Conservation (phyloP, 805 yeast genomes). For the Spathaspora sp. region DNA sequence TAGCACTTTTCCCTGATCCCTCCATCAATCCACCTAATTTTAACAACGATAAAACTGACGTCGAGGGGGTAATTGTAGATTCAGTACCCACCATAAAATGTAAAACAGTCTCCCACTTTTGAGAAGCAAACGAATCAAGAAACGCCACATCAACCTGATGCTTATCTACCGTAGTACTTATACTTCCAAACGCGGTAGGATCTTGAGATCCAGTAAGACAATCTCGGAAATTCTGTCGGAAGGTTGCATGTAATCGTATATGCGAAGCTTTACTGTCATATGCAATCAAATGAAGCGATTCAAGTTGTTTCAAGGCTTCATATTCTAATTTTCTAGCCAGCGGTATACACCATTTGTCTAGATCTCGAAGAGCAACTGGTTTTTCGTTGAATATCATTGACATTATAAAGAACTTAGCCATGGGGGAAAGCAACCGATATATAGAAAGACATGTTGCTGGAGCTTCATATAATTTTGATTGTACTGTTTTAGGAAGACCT, state of each 20-base stretch:
- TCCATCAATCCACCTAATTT: slow-evolving; percentile 88
- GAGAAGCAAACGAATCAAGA: slow-evolving; percentile 75
- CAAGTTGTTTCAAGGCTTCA: slow-evolving; percentile 77
- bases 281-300: slow-evolving; percentile 68
- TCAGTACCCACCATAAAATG: slow-evolving; percentile 98
- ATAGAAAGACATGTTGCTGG: slow-evolving; percentile 95
- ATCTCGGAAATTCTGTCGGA: slow-evolving; percentile 69
- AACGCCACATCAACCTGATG: slow-evolving; percentile 59
- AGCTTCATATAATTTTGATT: slow-evolving; percentile 67
- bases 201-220: slow-evolving; percentile 79
- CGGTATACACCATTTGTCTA: slow-evolving; percentile 75
- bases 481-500: slow-evolving; percentile 84
- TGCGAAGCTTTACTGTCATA: slow-evolving; percentile 49
- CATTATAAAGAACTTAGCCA: slow-evolving; percentile 88
- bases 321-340: slow-evolving; percentile 55
- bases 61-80: slow-evolving; percentile 62
- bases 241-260: slow-evolving; percentile 64
- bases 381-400: slow-evolving; percentile 79
- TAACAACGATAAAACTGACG: slow-evolving; percentile 75
- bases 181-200: slow-evolving; percentile 72
- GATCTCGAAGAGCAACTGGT: slow-evolving; percentile 60
- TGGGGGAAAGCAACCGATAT: slow-evolving; percentile 81
- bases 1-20: slow-evolving; percentile 36
- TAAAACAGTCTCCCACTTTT: slow-evolving; percentile 90
- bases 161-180: slow-evolving; percentile 49